These are phyloP conservation scores for Suillus subluteus DNA, from an alignment of 768 basidiomycete species.

Conservation along the genomic window DNA sequence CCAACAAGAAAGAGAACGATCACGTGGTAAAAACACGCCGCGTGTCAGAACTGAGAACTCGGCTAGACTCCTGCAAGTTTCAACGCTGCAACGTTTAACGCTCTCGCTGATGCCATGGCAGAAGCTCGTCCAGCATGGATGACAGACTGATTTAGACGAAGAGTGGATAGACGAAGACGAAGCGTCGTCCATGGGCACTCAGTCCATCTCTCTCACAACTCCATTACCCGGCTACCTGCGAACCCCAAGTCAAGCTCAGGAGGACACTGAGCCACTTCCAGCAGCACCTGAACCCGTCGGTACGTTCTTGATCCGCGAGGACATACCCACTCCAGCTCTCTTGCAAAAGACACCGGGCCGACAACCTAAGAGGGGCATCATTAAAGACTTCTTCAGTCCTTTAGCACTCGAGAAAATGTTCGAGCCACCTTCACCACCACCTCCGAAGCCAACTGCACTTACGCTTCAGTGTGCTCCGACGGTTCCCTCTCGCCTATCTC, in stretches of 20 bases:
- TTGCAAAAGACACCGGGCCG: constrained; percentile 69
- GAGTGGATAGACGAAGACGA: constrained; percentile 80
- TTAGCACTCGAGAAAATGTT: constrained; percentile 90
- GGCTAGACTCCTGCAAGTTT: background rate
- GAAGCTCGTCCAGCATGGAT: constrained; percentile 70
- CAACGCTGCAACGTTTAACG: background rate
- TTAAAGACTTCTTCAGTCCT: constrained; percentile 88
- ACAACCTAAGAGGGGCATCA: constrained; percentile 53
- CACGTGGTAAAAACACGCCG: constrained; percentile 29
- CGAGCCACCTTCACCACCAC: constrained; percentile 86
- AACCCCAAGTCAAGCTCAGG: constrained; percentile 42
- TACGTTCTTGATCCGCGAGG: constrained; percentile 78
- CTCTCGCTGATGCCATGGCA: constrained; percentile 16
- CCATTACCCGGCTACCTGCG: constrained; percentile 54
- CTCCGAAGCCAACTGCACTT: constrained; percentile 24
- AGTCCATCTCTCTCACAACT: constrained; percentile 62
- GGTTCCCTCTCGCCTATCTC: constrained; percentile 41
- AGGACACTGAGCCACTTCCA: constrained; percentile 31
- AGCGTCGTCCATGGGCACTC: constrained; percentile 42
- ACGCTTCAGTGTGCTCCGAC: constrained; percentile 32
- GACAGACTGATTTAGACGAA: constrained; percentile 86
- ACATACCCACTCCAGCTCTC: constrained; percentile 56
- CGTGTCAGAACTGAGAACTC: background rate
- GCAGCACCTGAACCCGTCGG: constrained; percentile 48
- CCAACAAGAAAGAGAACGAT: constrained; percentile 25